Evolutionary conservation across 768 basidiomycete species (phyloP).

Genomic region (Chiua virens): DNA sequence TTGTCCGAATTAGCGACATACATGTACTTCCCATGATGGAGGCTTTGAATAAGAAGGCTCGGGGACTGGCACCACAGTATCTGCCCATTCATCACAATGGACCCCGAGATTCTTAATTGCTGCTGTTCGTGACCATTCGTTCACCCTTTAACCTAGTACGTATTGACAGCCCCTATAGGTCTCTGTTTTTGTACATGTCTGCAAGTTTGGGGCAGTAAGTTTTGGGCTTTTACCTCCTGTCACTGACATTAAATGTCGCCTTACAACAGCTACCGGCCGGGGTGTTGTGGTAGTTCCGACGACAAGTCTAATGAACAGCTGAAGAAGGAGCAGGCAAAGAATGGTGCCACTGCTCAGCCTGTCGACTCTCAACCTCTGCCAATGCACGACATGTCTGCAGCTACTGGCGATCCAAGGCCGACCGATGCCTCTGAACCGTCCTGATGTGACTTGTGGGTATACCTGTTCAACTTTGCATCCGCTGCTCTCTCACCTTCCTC

Average conservation of each 20-base stretch:
- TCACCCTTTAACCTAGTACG: not conserved
- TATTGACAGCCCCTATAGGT: conserved; percentile 9
- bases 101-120: conserved; percentile 6
- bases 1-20: too few relatives aligned
- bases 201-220: conserved; percentile 27
- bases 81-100: conserved; percentile 13
- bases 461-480: not conserved
- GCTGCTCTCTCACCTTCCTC: not conserved
- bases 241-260: not conserved
- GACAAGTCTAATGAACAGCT: conserved; percentile 32
- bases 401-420: conserved; percentile 2
- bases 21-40: too few relatives aligned
- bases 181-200: conserved; percentile 8
- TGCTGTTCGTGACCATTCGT: conserved; percentile 23
- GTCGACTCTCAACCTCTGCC: conserved; percentile 24
- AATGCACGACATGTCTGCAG: conserved; percentile 17
- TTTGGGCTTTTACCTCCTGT: not conserved
- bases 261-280: conserved; percentile 22
- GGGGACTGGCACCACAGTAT: too few relatives aligned
- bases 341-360: conserved; percentile 6
- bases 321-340: conserved; percentile 23
- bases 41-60: too few relatives aligned
- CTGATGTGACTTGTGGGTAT: not conserved
- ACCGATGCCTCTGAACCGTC: not conserved
- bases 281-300: conserved; percentile 28